Conservation (phyloP, 352 stramenopile species). For the Phytopythium litorale region DNA sequence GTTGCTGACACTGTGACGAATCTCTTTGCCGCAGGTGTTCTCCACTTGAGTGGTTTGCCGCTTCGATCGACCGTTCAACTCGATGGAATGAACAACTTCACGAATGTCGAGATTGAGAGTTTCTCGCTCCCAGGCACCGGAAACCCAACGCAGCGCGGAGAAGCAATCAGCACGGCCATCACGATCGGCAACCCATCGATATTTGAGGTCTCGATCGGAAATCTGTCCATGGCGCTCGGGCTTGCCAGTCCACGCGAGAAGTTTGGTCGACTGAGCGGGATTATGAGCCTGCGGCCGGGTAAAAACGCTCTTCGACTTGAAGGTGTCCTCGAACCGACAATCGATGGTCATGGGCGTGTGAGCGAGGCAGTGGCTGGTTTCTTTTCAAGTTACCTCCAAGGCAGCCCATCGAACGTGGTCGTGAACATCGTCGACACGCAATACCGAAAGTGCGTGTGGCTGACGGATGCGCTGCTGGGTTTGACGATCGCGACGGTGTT, state of each 20-base stretch:
- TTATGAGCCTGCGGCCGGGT: constrained; percentile 52
- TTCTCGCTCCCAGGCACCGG: constrained; percentile 56
- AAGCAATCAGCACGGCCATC: constrained; percentile 57
- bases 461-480: constrained; percentile 53
- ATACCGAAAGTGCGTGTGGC: constrained; percentile 55
- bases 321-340: constrained; percentile 40
- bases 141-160: constrained; percentile 23
- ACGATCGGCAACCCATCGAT: constrained; percentile 68
- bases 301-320: constrained; percentile 45
- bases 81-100: constrained; percentile 62
- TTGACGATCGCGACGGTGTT: constrained; percentile 63
- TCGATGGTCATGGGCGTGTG: constrained; percentile 37
- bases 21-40: constrained; percentile 24
- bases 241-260: constrained; percentile 29
- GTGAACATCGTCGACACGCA: constrained; percentile 49
- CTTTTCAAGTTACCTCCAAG: constrained; percentile 67
- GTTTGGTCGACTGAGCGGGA: constrained; percentile 42
- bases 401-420: constrained; percentile 44
- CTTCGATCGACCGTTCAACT: constrained; percentile 39
- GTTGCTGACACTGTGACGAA: not conserved
- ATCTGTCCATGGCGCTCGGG: constrained; percentile 47
- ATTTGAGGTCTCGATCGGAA: constrained; percentile 63
- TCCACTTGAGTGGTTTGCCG: constrained; percentile 47
- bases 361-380: constrained; percentile 48
- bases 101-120: constrained; percentile 48